Percentiles rank a stretch among this genome's conserved stretches.
phyloP scores from a whole-genome alignment of 1,284 basidiomycete genomes.

The Malassezia obtusa region DNA sequence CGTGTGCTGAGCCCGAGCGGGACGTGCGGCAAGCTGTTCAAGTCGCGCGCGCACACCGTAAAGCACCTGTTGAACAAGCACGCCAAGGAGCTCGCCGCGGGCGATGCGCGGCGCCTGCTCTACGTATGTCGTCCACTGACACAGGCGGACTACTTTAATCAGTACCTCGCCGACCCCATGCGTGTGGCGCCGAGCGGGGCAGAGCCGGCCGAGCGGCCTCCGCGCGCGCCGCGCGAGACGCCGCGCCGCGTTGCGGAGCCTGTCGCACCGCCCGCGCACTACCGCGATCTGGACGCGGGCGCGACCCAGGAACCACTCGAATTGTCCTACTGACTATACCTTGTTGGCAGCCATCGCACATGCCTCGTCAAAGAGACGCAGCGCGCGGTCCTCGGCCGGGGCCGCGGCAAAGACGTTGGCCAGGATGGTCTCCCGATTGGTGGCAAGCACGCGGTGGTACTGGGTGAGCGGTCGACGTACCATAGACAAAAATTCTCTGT shows the following conservation, averaged over 20 bases:
- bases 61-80: slow-evolving; percentile 45
- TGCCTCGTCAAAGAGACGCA: slow-evolving; percentile 14
- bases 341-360: neutral
- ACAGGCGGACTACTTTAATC: slow-evolving; percentile 21
- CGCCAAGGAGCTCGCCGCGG: slow-evolving; percentile 19
- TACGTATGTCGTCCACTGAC: neutral
- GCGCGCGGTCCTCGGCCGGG: slow-evolving; percentile 3
- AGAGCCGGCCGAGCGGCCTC: neutral
- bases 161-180: slow-evolving; percentile 29
- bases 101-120: neutral
- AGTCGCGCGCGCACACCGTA: slow-evolving; percentile 32
- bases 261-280: slow-evolving; percentile 8
- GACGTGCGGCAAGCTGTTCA: slow-evolving; percentile 41
- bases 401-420: slow-evolving; percentile 25
- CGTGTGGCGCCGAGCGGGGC: neutral
- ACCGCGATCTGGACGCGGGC: slow-evolving; percentile 33
- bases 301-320: slow-evolving; percentile 27
- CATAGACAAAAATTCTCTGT: slow-evolving; percentile 19
- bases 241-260: neutral
- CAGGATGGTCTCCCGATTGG: slow-evolving; percentile 28
- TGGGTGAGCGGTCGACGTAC: slow-evolving; percentile 8
- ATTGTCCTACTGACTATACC: slow-evolving; percentile 19
- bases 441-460: slow-evolving; percentile 26
- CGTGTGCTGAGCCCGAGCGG: slow-evolving; percentile 21
- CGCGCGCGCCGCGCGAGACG: neutral